phyloP scores from a whole-genome alignment of 495 filamentous ascomycete species.

The Friedmanniomyces endolithicus region DNA sequence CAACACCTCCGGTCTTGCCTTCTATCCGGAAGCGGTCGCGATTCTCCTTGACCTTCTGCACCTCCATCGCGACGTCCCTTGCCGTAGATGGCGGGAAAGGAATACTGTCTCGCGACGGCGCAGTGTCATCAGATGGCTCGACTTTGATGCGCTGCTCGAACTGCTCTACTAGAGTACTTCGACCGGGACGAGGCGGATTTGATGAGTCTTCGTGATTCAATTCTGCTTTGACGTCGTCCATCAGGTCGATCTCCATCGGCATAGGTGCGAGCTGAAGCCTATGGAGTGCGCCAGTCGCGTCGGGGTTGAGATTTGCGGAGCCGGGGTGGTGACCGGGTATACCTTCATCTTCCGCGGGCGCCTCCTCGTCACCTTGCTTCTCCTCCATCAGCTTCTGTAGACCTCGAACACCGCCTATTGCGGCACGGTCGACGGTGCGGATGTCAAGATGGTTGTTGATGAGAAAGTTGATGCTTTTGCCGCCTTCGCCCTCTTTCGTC shows the following conservation, averaged over 20 bases:
- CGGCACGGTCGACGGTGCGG: conserved; percentile 56
- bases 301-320: conserved; percentile 60
- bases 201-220: conserved; percentile 65
- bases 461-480: conserved; percentile 58
- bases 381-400: conserved; percentile 68
- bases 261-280: conserved; percentile 64
- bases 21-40: conserved; percentile 79
- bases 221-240: conserved; percentile 69
- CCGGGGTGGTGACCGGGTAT: conserved; percentile 86
- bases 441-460: conserved; percentile 64
- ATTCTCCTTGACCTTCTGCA: conserved; percentile 87
- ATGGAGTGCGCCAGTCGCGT: conserved; percentile 42
- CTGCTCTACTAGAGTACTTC: conserved; percentile 56
- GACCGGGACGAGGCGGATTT: conserved; percentile 53
- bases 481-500: conserved; percentile 64
- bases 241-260: conserved; percentile 64
- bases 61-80: conserved; percentile 82
- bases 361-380: conserved; percentile 46
- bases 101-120: conserved; percentile 58
- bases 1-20: conserved; percentile 63
- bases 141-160: conserved; percentile 78
- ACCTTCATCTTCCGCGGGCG: conserved; percentile 75
- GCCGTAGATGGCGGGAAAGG: conserved; percentile 76
- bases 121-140: conserved; percentile 69
- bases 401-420: conserved; percentile 59